phyloP scores from a whole-genome alignment of 192 early-diverging fungal genomes.

The Dissophora ornata region DNA sequence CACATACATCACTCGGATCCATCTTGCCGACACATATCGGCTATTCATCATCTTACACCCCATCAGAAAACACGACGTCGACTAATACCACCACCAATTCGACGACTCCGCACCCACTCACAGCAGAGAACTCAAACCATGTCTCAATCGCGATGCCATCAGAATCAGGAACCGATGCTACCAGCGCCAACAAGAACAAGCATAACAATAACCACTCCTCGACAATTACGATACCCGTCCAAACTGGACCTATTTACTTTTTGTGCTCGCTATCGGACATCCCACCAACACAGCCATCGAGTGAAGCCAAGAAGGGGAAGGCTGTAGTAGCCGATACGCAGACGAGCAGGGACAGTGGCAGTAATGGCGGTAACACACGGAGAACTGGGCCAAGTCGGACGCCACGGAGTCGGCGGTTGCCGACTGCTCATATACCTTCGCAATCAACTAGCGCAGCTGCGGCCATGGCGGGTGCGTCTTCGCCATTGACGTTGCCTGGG shows the following conservation, averaged over 20 bases:
- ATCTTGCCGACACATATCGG: constrained; percentile 31
- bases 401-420: not conserved
- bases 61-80: constrained; percentile 15
- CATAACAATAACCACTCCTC: not conserved
- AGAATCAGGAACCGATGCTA: constrained; percentile 6
- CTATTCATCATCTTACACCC: not conserved
- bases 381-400: not conserved
- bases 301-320: constrained; percentile 33
- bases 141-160: constrained; percentile 14
- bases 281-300: constrained; percentile 38
- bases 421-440: not conserved
- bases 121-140: constrained; percentile 16
- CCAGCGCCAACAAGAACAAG: constrained; percentile 17
- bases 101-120: not conserved
- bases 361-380: not conserved
- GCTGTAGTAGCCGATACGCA: constrained; percentile 9
- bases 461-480: constrained; percentile 9
- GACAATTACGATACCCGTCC: constrained; percentile 49
- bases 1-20: constrained; percentile 29
- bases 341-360: no score
- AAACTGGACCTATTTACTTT: constrained; percentile 62
- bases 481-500: constrained; percentile 19
- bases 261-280: constrained; percentile 65
- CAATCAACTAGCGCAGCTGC: constrained; percentile 4
- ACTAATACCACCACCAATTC: constrained; percentile 2